Percentiles rank a stretch among this genome's conserved stretches.
These are phyloP conservation scores for Podospora comata DNA, from an alignment of 495 filamentous ascomycete genomes.

Conservation along the genomic window DNA sequence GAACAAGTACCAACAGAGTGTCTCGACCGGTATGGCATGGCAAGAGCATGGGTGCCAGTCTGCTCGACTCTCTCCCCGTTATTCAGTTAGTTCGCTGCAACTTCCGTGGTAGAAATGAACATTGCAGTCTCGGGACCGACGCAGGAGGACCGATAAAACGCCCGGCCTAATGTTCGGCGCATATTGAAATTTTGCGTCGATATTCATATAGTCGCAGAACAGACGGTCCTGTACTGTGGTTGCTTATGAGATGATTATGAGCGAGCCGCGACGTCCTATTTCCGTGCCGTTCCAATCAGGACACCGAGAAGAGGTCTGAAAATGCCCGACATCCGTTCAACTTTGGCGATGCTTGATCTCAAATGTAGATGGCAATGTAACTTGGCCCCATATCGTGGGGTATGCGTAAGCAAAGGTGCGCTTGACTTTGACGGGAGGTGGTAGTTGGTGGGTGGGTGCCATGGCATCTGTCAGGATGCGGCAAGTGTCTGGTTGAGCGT, in stretches of 20 bases:
- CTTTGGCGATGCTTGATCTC: constrained; percentile 19
- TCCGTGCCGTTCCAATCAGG: constrained; percentile 28
- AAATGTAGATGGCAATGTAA: constrained; percentile 13
- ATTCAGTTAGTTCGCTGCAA: neutral
- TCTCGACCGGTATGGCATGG: neutral
- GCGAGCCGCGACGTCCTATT: constrained; percentile 19
- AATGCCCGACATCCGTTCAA: constrained; percentile 11
- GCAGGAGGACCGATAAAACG: neutral
- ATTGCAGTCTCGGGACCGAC: constrained; percentile 18
- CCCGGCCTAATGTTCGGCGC: constrained; percentile 16
- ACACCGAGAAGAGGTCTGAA: neutral
- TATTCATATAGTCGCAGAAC: constrained; percentile 17
- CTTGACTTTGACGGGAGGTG: constrained; percentile 7
- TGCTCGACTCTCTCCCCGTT: neutral
- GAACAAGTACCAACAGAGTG: neutral
- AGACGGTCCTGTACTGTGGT: constrained; percentile 9
- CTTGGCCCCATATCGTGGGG: constrained; percentile 26
- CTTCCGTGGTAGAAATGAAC: neutral
- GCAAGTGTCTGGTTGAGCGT: neutral
- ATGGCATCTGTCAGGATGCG: constrained; percentile 10
- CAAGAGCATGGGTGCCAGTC: too few species aligned
- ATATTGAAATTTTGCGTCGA: constrained; percentile 18
- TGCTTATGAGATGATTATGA: constrained; percentile 38
- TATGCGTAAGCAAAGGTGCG: constrained; percentile 22
- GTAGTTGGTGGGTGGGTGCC: neutral